Percentiles rank a stretch among this genome's conserved stretches.
Evolutionary conservation across 805 yeast species (phyloP).

Genomic region (Metschnikowia orientalis): DNA sequence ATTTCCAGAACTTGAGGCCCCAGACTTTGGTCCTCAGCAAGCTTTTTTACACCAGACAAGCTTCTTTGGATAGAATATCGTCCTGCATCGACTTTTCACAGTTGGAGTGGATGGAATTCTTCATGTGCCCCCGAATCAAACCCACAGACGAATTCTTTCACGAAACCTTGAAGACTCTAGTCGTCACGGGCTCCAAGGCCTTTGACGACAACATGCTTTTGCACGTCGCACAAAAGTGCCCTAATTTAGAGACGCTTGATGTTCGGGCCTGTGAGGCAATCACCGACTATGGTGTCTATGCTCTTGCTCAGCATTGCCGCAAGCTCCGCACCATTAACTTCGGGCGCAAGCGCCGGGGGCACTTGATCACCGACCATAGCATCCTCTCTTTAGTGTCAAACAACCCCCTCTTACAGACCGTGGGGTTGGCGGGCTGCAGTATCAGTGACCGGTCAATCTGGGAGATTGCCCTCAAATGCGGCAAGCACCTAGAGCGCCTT

Average conservation of each 20-base stretch:
- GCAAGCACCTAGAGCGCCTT: slow-evolving; percentile 52
- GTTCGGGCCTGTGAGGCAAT: slow-evolving; percentile 79
- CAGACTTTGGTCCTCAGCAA: slow-evolving; percentile 64
- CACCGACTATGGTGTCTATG: slow-evolving; percentile 69
- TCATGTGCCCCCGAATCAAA: slow-evolving; percentile 69
- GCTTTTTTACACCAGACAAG: slow-evolving; percentile 50
- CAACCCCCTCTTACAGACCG: slow-evolving; percentile 53
- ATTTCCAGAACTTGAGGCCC: slow-evolving; percentile 19
- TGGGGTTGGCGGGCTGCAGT: slow-evolving; percentile 87
- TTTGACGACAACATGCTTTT: slow-evolving; percentile 59
- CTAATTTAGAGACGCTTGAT: slow-evolving; percentile 61
- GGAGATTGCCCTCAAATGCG: slow-evolving; percentile 62
- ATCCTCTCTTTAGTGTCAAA: slow-evolving; percentile 52
- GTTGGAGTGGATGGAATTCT: slow-evolving; percentile 69
- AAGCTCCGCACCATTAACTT: slow-evolving; percentile 60
- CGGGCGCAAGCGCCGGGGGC: slow-evolving; percentile 72
- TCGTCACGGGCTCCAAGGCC: slow-evolving; percentile 66
- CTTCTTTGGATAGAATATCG: slow-evolving; percentile 47
- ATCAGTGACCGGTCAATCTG: slow-evolving; percentile 74
- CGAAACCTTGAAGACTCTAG: slow-evolving; percentile 37
- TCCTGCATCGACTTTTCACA: slow-evolving; percentile 40
- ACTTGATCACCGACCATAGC: slow-evolving; percentile 66
- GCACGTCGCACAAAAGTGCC: slow-evolving; percentile 50
- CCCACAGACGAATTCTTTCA: slow-evolving; percentile 43
- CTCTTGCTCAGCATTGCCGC: slow-evolving; percentile 59